phyloP scores from a whole-genome alignment of 1,139 yeast genomes.

The Hyphopichia pseudoburtonii region DNA sequence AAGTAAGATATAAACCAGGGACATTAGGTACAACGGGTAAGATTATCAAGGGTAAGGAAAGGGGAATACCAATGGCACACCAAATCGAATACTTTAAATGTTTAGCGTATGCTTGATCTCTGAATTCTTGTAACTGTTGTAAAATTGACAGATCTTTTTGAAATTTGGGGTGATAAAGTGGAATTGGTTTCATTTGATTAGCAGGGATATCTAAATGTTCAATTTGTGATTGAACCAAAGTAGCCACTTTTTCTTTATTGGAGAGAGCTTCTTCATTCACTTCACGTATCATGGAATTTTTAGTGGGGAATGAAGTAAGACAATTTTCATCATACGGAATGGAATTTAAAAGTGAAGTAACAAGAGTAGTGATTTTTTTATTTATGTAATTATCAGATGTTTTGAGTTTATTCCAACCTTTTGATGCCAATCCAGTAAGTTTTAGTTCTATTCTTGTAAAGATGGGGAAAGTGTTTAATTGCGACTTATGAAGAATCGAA shows the following conservation, averaged over 20 bases:
- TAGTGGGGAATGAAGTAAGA: slow-evolving; percentile 52
- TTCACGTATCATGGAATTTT: slow-evolving; percentile 48
- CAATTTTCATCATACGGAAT: slow-evolving; percentile 56
- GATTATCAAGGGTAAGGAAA: slow-evolving; percentile 77
- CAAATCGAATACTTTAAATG: slow-evolving; percentile 36
- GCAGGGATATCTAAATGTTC: slow-evolving; percentile 26
- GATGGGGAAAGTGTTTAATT: slow-evolving; percentile 29
- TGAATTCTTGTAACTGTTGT: slow-evolving; percentile 30
- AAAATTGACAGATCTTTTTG: slow-evolving; percentile 34
- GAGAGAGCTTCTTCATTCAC: slow-evolving; percentile 26
- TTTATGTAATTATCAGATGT: slow-evolving; percentile 40
- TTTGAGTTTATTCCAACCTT: slow-evolving; percentile 48
- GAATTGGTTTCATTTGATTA: slow-evolving; percentile 41
- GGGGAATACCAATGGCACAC: slow-evolving; percentile 67
- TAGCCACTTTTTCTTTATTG: slow-evolving; percentile 6
- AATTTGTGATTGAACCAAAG: slow-evolving; percentile 33
- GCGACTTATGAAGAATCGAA: slow-evolving; percentile 23
- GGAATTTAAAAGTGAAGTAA: slow-evolving; percentile 37
- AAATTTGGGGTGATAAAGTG: slow-evolving; percentile 42
- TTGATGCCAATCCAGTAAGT: slow-evolving; percentile 34
- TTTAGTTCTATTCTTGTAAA: slow-evolving; percentile 40
- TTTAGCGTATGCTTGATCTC: slow-evolving; percentile 23
- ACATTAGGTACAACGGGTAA: slow-evolving; percentile 89
- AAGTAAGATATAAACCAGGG: slow-evolving; percentile 88
- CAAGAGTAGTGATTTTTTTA: slow-evolving; percentile 34